Base-by-base conservation (phyloP, 2,329 filamentous ascomycete species). In the Madurella mycetomatis region DNA sequence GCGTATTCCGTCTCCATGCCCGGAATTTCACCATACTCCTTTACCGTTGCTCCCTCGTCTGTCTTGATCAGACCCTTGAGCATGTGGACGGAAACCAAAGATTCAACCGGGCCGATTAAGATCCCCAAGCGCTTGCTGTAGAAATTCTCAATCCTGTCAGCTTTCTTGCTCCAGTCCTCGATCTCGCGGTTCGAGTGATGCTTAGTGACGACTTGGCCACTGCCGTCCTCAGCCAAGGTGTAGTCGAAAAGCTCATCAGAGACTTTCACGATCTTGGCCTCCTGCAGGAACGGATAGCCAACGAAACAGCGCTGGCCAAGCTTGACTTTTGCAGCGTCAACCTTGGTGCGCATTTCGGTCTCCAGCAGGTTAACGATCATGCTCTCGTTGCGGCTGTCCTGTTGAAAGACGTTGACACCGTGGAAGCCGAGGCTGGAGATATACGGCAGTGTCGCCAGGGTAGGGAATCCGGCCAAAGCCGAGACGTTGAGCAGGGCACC, bases 201-300 rank as follows among this genome's bases (percentile, higher is more conserved):
- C 39, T 78, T 82, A 45, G 85, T 78, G 17, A 87, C 71, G 34
- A 92, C 76, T 46, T 87, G 83, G 40, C 69, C 70, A 41, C 77
- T 77, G 55, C 83, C 83, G 58, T 84, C 79, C 34, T 85, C 77
- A 1, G 86, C 80, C 37, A 94, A 75, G 16, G 85, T 78, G 66
- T 96, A 99, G 64, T 88, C 87, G 68, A 97, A 97, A 30, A 97
- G 77, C 69, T 97, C 92, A 67, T 99, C 94, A 1, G 91, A 92
- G 1, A 97, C 89, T 52, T 85, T 86, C 49, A 90, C 80, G 31
- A 99, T 85, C 73, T 92, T 92, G 50, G 90, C 94, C 73, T 99
- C 95, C 64, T 95, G 89, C 60, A 99, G 74, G 74, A 96, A 99
- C 1, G 94, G 94, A 66, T 95, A 99, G 39, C 92, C 92, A 57